These are phyloP conservation scores for Suillus subaureus DNA, from an alignment of 768 basidiomycete genomes.

Conservation along the genomic window DNA sequence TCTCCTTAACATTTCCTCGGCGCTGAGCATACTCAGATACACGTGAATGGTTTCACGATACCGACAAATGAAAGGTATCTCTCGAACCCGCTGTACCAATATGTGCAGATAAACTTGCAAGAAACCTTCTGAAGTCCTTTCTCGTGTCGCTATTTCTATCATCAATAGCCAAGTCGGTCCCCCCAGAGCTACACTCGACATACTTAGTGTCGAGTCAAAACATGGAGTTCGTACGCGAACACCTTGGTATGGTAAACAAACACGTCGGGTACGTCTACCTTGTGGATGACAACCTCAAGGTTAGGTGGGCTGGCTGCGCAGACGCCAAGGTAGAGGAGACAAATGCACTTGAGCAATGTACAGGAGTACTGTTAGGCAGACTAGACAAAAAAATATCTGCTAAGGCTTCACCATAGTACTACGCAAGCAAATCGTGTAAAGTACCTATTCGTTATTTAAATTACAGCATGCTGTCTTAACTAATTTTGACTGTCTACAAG, in stretches of 20 bases:
- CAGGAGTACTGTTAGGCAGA: constrained; percentile 67
- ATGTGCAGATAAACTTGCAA: constrained; percentile 89
- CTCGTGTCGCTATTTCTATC: constrained; percentile 85
- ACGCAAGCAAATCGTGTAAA: not conserved
- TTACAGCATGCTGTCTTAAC: not conserved
- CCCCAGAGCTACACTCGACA: constrained; percentile 61
- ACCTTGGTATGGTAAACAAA: constrained; percentile 86
- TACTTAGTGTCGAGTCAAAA: constrained; percentile 84
- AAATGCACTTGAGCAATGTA: constrained; percentile 66
- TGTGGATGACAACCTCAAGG: constrained; percentile 79
- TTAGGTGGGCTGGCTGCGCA: constrained; percentile 93
- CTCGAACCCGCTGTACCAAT: constrained; percentile 65
- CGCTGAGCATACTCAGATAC: constrained; percentile 52
- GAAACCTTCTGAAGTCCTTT: constrained; percentile 92
- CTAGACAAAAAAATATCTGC: constrained; percentile 32
- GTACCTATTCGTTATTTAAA: not conserved
- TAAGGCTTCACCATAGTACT: not conserved
- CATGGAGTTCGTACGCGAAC: constrained; percentile 83
- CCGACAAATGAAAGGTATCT: constrained; percentile 55
- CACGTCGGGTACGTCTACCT: constrained; percentile 92
- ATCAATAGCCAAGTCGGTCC: constrained; percentile 68
- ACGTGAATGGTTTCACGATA: constrained; percentile 70
- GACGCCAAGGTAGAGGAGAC: constrained; percentile 79
- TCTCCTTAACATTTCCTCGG: constrained; percentile 4
- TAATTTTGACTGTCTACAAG: not conserved